Percentiles rank a stretch among this genome's conserved stretches.
Conservation (phyloP, 2,329 filamentous ascomycete genomes). For the Epichloe uncinata region DNA sequence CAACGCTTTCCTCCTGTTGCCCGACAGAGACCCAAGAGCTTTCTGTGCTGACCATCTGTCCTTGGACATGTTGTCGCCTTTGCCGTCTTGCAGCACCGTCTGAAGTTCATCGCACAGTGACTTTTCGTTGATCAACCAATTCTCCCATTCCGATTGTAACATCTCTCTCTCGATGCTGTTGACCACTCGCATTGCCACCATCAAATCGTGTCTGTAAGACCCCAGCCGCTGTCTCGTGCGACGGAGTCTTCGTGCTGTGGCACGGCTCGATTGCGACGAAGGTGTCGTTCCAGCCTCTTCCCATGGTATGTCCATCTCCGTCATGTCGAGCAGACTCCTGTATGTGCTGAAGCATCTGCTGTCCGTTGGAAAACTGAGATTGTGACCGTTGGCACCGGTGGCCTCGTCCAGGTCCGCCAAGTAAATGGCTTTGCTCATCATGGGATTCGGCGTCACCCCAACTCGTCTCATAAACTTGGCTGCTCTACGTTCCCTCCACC, state of each 20-base stretch:
- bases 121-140: constrained; percentile 75
- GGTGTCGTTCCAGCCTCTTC: constrained; percentile 37
- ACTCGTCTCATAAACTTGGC: constrained; percentile 68
- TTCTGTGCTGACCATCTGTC: constrained; percentile 18
- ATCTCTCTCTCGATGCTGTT: constrained; percentile 83
- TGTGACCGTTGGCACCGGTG: constrained; percentile 23
- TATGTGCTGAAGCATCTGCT: constrained; percentile 52
- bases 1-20: constrained; percentile 24
- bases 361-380: constrained; percentile 25
- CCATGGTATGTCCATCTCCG: constrained; percentile 43
- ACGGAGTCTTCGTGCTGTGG: constrained; percentile 52
- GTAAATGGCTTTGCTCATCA: constrained; percentile 80
- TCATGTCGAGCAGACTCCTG: constrained; percentile 40
- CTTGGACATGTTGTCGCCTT: constrained; percentile 8
- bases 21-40: constrained; percentile 16
- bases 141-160: constrained; percentile 79
- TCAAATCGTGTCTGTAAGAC: constrained; percentile 72
- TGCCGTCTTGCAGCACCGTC: constrained; percentile 25
- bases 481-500: constrained; percentile 78
- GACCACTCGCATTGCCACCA: constrained; percentile 81
- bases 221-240: constrained; percentile 74
- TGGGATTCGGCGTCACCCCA: constrained; percentile 63
- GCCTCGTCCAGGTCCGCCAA: constrained; percentile 65
- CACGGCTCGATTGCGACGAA: constrained; percentile 33
- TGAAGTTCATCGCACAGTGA: constrained; percentile 55